Base-by-base conservation (phyloP, 2,329 filamentous ascomycete genomes). In the Penicillium sp. region DNA sequence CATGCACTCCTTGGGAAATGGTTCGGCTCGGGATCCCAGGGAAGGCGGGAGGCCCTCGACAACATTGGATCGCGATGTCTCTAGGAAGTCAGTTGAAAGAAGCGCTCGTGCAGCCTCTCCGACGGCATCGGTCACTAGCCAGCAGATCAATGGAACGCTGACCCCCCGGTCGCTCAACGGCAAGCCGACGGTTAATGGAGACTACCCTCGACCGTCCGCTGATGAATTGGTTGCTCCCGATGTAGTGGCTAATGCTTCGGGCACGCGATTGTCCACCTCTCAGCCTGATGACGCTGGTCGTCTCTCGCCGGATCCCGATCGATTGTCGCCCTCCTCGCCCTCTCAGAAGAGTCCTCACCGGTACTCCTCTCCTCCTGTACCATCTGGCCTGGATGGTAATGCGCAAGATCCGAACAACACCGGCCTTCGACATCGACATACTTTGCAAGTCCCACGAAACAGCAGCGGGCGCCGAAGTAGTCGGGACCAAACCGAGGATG, bases 361-460 rank as follows among this genome's bases (percentile, higher is more conserved):
- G 60, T 67, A 70, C 50, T 71, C 70, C 8, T 71, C 70, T 10
- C 70, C 69, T 6, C 65, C 65, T 4, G 82, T 83, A 38, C 82
- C 85, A 9, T 76, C 83, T 3, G 55, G 64, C 44, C 62, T 79
- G 60, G 80, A 81, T 58, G 70, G 72, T 46, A 64, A 76, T 12
- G 71, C 77, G 1, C 77, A 79, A 39, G 76, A 82, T 33, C 73
- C 80, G 8, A 75, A 76, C 13, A 72, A 75, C 29, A 70, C 78
- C 19, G 78, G 80, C 48, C 72, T 91, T 42, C 85, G 85, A 67
- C 88, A 95, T 53, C 82, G 90, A 57, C 86, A 95, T 70, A 95
- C 88, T 0, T 77, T 96, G 24, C 88, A 95, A 68, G 88, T 95
- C 0, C 89, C 90, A 6, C 87, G 84, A 68, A 68, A 76, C 15